Evolutionary conservation across 805 yeast species (phyloP), one percentile per base, ranked within the genome.

Genomic region (Saturnispora mendoncae): DNA sequence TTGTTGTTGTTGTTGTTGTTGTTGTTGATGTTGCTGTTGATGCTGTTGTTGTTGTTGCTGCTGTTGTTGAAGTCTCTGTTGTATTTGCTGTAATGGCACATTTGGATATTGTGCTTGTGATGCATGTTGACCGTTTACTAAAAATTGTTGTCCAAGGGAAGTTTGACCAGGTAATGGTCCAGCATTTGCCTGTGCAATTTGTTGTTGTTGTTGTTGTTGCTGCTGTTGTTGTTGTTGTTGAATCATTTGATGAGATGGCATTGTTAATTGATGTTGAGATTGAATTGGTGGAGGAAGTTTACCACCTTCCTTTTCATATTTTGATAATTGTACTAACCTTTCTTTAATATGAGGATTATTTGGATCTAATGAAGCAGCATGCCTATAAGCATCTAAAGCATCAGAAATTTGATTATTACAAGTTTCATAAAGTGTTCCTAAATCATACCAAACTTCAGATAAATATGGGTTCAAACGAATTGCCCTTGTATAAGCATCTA

Each of bases 381-480:
- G 92, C 55, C 84, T 84, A 59, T 92, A 92, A 2, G 98, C 98
- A 63, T 92, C 97, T 49, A 92, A 67, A 1, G 98, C 98, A 60
- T 92, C 98, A 46, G 80, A 74, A 45, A 87, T 74, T 65, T 92
- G 98, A 65, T 90, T 88, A 64, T 88, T 92, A 66, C 98, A 92
- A 27, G 97, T 86, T 64, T 92, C 98, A 61, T 92, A 92, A 32
- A 92, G 67, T 5, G 97, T 92, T 45, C 98, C 98, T 57, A 92
- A 72, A 64, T 92, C 98, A 64, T 92, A 92, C 98, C 98, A 92
- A 20, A 92, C 98, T 63, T 92, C 98, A 46, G 92, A 78, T 50
- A 92, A 83, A 67, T 88, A 88, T 13, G 98, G 98, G 54, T 92
- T 92, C 54, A 92, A 74, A 52, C 97, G 73, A 46, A 92, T 92